Percentiles rank a stretch among this genome's conserved stretches.
phyloP scores from a whole-genome alignment of 306 rosid species.

The Ceratonia siliqua region DNA sequence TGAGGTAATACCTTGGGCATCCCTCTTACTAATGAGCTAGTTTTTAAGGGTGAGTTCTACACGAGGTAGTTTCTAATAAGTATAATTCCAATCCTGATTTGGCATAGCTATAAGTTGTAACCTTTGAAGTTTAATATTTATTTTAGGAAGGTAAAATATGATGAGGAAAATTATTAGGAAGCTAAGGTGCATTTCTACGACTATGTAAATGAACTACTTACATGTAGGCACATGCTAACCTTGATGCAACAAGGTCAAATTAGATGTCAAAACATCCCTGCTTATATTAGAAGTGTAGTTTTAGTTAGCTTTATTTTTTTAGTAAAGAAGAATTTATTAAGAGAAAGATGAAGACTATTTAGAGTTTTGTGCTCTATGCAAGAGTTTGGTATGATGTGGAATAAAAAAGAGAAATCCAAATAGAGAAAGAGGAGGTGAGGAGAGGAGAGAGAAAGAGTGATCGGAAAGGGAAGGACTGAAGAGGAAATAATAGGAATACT shows the following conservation, averaged over 20 bases:
- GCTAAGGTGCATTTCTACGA: not conserved
- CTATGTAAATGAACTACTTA: not conserved
- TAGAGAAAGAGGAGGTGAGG: not conserved
- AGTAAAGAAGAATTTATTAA: not conserved
- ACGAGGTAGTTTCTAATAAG: too few species aligned
- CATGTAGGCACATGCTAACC: not conserved
- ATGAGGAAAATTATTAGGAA: not conserved
- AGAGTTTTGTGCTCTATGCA: not conserved
- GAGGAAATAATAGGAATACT: not conserved
- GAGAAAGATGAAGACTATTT: slow-evolving; percentile 3
- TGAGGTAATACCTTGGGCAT: too few species aligned
- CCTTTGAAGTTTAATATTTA: not conserved
- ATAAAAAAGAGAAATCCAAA: not conserved
- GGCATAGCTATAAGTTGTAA: not conserved
- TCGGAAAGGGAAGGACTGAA: not conserved
- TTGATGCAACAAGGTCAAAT: not conserved
- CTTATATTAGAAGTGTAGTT: not conserved
- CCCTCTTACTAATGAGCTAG: too few species aligned
- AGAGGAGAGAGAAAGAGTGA: slow-evolving; percentile 1
- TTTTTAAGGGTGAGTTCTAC: too few species aligned
- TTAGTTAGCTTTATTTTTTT: not conserved
- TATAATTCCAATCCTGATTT: not conserved
- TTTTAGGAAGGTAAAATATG: not conserved
- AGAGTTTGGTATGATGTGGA: slow-evolving; percentile 1
- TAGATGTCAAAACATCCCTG: not conserved